Percentiles rank a stretch among this genome's conserved stretches.
Conservation (phyloP, 495 filamentous ascomycete species). For the Ascodesmis nigricans region DNA sequence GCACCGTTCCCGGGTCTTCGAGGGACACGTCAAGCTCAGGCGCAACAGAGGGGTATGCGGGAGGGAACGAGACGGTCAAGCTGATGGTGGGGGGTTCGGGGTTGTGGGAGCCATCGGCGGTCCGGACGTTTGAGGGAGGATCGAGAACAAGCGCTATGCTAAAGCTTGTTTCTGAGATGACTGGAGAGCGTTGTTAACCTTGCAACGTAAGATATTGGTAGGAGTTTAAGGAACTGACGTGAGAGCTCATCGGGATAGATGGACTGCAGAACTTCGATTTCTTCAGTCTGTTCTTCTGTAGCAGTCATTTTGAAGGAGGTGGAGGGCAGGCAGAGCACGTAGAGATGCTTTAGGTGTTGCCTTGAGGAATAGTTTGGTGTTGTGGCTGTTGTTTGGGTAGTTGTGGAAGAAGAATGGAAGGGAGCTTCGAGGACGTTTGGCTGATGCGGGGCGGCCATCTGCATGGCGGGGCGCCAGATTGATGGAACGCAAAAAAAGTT, state of each 20-base stretch:
- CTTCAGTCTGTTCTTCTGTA: conserved; percentile 79
- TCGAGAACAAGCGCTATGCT: conserved; percentile 66
- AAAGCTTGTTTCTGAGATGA: conserved; percentile 69
- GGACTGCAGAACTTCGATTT: conserved; percentile 89
- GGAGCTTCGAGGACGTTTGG: too few species aligned
- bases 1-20: conserved; percentile 25
- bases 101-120: conserved; percentile 27
- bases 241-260: conserved; percentile 97
- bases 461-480: too few species aligned
- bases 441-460: too few species aligned
- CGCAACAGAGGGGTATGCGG: conserved; percentile 65
- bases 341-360: conserved; percentile 1
- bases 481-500: too few species aligned
- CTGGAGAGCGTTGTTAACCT: conserved; percentile 26
- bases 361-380: conserved; percentile 6
- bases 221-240: conserved; percentile 34
- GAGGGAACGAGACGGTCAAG: conserved; percentile 66
- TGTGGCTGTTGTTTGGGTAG: conserved; percentile 4
- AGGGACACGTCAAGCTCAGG: conserved; percentile 55
- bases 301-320: too few species aligned
- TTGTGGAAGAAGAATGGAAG: too few species aligned
- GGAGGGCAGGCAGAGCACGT: too few species aligned
- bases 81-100: conserved; percentile 29
- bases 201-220: not conserved
- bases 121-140: conserved; percentile 26